Percentiles rank a stretch among this genome's conserved stretches.
Conservation (phyloP, 208 protist genomes). For the Angomonas desouzai region DNA sequence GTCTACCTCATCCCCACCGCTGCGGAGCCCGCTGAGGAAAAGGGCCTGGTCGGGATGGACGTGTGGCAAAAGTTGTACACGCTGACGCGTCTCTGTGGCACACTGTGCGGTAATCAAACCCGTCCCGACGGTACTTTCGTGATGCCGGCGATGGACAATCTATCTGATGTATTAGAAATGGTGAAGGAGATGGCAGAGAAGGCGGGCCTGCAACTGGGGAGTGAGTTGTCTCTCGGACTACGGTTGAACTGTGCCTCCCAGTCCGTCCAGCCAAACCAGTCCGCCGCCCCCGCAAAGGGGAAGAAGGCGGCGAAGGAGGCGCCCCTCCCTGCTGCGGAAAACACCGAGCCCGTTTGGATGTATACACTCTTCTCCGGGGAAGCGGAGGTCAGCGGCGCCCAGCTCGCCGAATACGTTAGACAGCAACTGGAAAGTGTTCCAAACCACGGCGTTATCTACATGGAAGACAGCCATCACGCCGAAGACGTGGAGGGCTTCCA, state of each 20-base stretch:
- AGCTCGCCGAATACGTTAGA: constrained; percentile 65
- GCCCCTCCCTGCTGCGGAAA: constrained; percentile 2
- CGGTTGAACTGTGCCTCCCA: constrained; percentile 21
- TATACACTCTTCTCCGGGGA: constrained; percentile 70
- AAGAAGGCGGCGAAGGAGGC: constrained; percentile 11
- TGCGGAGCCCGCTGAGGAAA: neutral
- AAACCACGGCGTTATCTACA: constrained; percentile 32
- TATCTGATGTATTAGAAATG: constrained; percentile 34
- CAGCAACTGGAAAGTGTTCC: constrained; percentile 44
- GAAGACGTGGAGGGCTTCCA: constrained; percentile 40
- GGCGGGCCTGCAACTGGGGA: constrained; percentile 28
- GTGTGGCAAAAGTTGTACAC: constrained; percentile 9
- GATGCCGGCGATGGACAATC: constrained; percentile 37
- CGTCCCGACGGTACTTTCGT: constrained; percentile 33
- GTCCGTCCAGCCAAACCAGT: neutral
- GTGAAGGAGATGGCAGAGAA: constrained; percentile 28
- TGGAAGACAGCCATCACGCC: constrained; percentile 68
- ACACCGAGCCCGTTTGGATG: constrained; percentile 12
- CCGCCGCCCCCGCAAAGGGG: constrained; percentile 8
- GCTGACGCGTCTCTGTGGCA: constrained; percentile 16
- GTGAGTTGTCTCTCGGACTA: constrained; percentile 37
- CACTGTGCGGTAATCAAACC: constrained; percentile 11
- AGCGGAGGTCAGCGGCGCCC: constrained; percentile 54
- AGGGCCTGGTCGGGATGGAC: neutral
- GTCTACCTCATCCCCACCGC: constrained; percentile 14